Percentiles rank a stretch among this genome's conserved stretches.
Evolutionary conservation across 306 rosid species (phyloP).

Genomic region (Argentina anserina): DNA sequence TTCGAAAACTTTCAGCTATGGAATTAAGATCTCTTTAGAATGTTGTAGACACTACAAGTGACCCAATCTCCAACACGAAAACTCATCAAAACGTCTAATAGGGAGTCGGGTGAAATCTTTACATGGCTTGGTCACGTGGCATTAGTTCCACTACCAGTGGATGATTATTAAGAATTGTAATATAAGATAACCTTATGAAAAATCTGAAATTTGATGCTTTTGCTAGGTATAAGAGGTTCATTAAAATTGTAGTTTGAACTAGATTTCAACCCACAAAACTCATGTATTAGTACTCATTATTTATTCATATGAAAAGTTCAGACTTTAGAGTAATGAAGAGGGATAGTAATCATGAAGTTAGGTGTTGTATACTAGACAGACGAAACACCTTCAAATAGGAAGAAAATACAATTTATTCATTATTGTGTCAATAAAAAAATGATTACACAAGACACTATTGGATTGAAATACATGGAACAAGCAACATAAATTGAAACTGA

Average conservation of each 20-base stretch:
- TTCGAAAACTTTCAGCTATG: background rate
- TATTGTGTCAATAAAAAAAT: background rate
- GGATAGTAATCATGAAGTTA: no score
- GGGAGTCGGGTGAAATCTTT: background rate
- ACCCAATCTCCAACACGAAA: no score
- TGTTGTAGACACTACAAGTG: no score
- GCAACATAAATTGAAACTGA: slow-evolving; percentile 32
- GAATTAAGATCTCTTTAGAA: no score
- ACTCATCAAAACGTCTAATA: no score
- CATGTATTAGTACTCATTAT: background rate
- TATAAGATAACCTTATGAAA: background rate
- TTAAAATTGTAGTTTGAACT: background rate
- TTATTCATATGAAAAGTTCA: background rate
- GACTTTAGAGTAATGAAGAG: background rate
- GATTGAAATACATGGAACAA: slow-evolving; percentile 22
- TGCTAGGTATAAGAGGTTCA: background rate
- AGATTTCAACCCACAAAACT: background rate
- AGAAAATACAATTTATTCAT: slow-evolving; percentile 19
- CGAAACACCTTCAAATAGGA: background rate
- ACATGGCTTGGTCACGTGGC: background rate
- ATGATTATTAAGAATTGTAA: background rate
- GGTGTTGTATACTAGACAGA: background rate
- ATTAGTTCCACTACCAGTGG: no score
- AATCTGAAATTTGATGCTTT: background rate
- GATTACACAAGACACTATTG: background rate